Conservation (phyloP, 2,329 filamentous ascomycete species). For the Botrytis byssoidea region DNA sequence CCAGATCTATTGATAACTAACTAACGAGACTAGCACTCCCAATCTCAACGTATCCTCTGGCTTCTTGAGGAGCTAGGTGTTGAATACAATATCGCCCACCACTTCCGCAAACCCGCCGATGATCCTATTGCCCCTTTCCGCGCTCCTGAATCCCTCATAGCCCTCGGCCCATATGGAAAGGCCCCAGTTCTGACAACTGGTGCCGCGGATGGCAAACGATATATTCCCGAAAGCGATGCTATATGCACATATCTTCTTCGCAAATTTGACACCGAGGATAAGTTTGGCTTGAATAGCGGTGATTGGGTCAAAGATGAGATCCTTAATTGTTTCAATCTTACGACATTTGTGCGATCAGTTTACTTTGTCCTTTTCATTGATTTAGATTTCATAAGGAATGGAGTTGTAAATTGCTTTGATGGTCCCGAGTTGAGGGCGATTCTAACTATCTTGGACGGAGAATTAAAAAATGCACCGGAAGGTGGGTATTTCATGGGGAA, state of each 20-base stretch:
- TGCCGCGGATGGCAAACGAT: conserved; percentile 28
- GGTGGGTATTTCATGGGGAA: conserved; percentile 35
- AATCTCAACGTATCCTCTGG: conserved; percentile 66
- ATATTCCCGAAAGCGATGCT: conserved; percentile 35
- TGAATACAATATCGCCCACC: conserved; percentile 76
- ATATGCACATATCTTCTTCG: conserved; percentile 40
- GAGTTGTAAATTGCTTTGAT: conserved; percentile 18
- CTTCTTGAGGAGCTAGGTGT: conserved; percentile 67
- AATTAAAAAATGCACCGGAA: conserved; percentile 26
- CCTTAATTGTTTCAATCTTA: conserved; percentile 30
- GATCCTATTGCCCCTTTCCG: conserved; percentile 44
- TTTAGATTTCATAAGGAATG: conserved; percentile 23
- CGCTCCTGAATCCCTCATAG: conserved; percentile 66
- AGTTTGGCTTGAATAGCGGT: conserved; percentile 32
- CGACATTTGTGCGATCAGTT: conserved; percentile 28
- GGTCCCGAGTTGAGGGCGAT: conserved; percentile 23
- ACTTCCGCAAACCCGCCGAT: conserved; percentile 55
- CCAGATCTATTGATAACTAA: neutral
- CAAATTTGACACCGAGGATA: conserved; percentile 37
- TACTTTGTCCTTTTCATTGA: conserved; percentile 32
- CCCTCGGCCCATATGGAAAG: conserved; percentile 80
- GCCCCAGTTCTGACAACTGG: conserved; percentile 63
- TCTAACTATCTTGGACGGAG: conserved; percentile 28
- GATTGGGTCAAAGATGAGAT: conserved; percentile 39
- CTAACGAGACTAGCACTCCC: conserved; percentile 52